Percentiles rank a stretch among this genome's conserved stretches.
These are phyloP conservation scores for Nicotiana undulata DNA, from an alignment of 257 asterid genomes.

Conservation along the genomic window DNA sequence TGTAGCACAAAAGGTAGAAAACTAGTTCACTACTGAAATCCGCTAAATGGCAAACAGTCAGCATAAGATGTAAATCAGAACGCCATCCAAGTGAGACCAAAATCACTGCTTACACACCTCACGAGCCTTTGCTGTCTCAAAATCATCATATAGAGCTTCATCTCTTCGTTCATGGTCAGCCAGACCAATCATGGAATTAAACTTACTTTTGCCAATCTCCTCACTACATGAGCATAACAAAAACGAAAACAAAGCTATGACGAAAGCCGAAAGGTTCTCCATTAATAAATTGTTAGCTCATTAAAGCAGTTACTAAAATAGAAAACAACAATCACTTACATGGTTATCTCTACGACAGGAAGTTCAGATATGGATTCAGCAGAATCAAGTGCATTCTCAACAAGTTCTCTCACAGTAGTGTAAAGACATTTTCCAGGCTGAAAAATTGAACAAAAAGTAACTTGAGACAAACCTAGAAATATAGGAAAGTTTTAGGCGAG, in stretches of 20 bases:
- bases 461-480: background rate
- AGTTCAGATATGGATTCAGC: constrained; percentile 84
- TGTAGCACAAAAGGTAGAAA: constrained; percentile 19
- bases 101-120: constrained; percentile 34
- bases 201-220: constrained; percentile 65
- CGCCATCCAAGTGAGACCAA: background rate
- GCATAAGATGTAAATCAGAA: background rate
- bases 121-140: constrained; percentile 78
- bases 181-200: constrained; percentile 84
- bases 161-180: constrained; percentile 66
- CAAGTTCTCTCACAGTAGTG: constrained; percentile 91
- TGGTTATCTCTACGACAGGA: constrained; percentile 68
- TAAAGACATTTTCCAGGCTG: constrained; percentile 89
- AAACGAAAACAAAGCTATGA: background rate
- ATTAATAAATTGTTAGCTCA: background rate
- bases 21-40: constrained; percentile 1
- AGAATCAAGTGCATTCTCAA: constrained; percentile 93
- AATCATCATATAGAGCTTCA: constrained; percentile 77
- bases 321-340: constrained; percentile 34
- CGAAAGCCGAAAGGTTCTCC: background rate
- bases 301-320: background rate
- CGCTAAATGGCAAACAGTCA: constrained; percentile 3
- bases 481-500: too few species aligned
- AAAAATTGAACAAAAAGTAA: constrained; percentile 5
- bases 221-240: constrained; percentile 40